Conservation (phyloP, 2,329 filamentous ascomycete genomes). For the Xylaria sp. region DNA sequence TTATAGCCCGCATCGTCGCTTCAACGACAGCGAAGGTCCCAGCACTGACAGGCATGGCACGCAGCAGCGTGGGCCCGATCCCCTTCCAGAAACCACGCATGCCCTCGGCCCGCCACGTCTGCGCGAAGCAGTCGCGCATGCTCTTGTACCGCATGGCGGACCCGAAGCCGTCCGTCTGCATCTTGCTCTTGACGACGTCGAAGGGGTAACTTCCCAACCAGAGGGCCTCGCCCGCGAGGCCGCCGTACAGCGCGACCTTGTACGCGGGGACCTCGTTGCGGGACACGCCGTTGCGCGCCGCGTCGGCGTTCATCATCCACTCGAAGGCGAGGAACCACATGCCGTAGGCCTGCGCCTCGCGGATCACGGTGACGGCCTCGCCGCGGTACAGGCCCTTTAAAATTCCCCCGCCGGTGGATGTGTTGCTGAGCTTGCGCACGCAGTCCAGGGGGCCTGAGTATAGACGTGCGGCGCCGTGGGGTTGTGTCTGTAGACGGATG, state of each 20-base stretch:
- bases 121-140: slow-evolving; percentile 89
- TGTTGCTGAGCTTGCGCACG: slow-evolving; percentile 79
- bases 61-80: slow-evolving; percentile 86
- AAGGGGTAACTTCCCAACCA: slow-evolving; percentile 96
- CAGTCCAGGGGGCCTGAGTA: slow-evolving; percentile 92
- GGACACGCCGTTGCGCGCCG: slow-evolving; percentile 77
- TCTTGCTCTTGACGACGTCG: slow-evolving; percentile 98
- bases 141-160: slow-evolving; percentile 74
- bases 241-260: slow-evolving; percentile 93
- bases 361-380: slow-evolving; percentile 82
- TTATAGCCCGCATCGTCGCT: slow-evolving; percentile 72
- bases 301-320: slow-evolving; percentile 94
- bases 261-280: slow-evolving; percentile 82
- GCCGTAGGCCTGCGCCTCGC: slow-evolving; percentile 95
- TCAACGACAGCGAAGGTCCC: slow-evolving; percentile 94
- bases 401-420: slow-evolving; percentile 66
- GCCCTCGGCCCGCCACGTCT: slow-evolving; percentile 83
- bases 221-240: slow-evolving; percentile 90
- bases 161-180: slow-evolving; percentile 97
- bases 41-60: slow-evolving; percentile 96
- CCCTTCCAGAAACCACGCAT: slow-evolving; percentile 93
- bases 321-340: slow-evolving; percentile 96
- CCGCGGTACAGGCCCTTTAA: slow-evolving; percentile 85
- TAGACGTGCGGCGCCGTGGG: slow-evolving; percentile 81
- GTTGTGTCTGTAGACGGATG: slow-evolving; percentile 95